Conservation (phyloP, 306 rosid species). For the Corylus heterophylla region DNA sequence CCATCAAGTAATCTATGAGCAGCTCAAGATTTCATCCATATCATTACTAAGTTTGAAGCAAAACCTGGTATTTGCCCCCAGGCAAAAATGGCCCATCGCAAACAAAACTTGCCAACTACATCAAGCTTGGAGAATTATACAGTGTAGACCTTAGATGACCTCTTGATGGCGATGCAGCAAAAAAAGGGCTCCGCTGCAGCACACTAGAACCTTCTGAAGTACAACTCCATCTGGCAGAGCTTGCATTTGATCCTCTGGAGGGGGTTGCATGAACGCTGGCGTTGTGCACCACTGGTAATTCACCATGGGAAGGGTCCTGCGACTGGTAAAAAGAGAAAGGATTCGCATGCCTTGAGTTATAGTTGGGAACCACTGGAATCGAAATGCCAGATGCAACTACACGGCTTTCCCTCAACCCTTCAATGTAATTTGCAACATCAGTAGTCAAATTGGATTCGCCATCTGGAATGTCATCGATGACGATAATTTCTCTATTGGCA, state of each 20-base stretch:
- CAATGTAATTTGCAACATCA: constrained; percentile 26
- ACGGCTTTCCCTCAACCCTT: constrained; percentile 33
- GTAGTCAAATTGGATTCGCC: constrained; percentile 29
- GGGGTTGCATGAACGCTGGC: constrained; percentile 25
- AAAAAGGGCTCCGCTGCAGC: constrained; percentile 29
- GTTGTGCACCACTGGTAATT: constrained; percentile 27
- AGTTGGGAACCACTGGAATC: constrained; percentile 25
- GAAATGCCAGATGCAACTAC: constrained; percentile 29
- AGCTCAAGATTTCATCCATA: constrained; percentile 1
- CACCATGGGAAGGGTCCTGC: constrained; percentile 22
- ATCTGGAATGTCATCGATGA: constrained; percentile 40
- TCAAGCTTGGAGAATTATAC: constrained; percentile 31
- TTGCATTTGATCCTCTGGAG: constrained; percentile 29
- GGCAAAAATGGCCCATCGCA: constrained; percentile 7
- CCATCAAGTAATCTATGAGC: constrained; percentile 10
- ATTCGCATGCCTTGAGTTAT: constrained; percentile 23
- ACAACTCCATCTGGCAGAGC: constrained; percentile 45
- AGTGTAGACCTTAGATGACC: constrained; percentile 31
- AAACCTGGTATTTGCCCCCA: constrained; percentile 13
- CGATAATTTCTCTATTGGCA: constrained; percentile 34
- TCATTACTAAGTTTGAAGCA: constrained; percentile 10
- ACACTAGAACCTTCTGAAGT: constrained; percentile 29
- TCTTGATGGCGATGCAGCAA: constrained; percentile 26
- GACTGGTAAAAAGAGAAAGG: constrained; percentile 31
- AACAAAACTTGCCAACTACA: constrained; percentile 9